Percentiles rank a stretch among this genome's conserved stretches.
These are phyloP conservation scores for Fusarium nematophilum DNA, from an alignment of 2,329 filamentous ascomycete species.

Conservation along the genomic window DNA sequence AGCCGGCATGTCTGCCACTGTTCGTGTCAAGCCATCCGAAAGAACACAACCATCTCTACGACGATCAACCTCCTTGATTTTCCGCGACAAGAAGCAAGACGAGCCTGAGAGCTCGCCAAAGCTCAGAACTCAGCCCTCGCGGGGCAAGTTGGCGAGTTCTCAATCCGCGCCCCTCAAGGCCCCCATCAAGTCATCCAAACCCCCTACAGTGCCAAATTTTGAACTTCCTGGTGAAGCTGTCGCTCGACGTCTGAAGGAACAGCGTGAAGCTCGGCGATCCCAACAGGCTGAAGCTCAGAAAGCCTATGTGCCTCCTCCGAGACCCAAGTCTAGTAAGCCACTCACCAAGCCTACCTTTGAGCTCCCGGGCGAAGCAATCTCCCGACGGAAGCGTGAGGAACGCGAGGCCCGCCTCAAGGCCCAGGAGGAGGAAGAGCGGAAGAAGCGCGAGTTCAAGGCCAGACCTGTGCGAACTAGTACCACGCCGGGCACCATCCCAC, in stretches of 20 bases:
- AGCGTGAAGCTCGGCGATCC: constrained; percentile 65
- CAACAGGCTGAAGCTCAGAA: constrained; percentile 50
- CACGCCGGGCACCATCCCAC: constrained; percentile 57
- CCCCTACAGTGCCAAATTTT: constrained; percentile 66
- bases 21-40: constrained; percentile 55
- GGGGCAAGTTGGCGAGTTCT: constrained; percentile 30
- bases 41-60: constrained; percentile 54
- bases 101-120: constrained; percentile 27
- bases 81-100: constrained; percentile 45
- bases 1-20: constrained; percentile 52
- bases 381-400: constrained; percentile 65
- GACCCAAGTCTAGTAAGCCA: constrained; percentile 63
- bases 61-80: constrained; percentile 55
- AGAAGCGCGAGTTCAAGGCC: constrained; percentile 73
- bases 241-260: constrained; percentile 66
- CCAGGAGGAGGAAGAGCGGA: constrained; percentile 70
- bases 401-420: constrained; percentile 65
- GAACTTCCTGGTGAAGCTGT: constrained; percentile 73
- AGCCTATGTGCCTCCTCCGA: constrained; percentile 53
- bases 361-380: constrained; percentile 71
- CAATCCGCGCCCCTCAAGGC: constrained; percentile 52
- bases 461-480: constrained; percentile 63
- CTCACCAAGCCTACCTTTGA: constrained; percentile 69
- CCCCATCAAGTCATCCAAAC: constrained; percentile 63
- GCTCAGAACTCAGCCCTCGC: constrained; percentile 24